Percentiles rank a stretch among this genome's conserved stretches.
These are phyloP conservation scores for Daedaleopsis nitida DNA, from an alignment of 768 basidiomycete genomes.

Conservation along the genomic window DNA sequence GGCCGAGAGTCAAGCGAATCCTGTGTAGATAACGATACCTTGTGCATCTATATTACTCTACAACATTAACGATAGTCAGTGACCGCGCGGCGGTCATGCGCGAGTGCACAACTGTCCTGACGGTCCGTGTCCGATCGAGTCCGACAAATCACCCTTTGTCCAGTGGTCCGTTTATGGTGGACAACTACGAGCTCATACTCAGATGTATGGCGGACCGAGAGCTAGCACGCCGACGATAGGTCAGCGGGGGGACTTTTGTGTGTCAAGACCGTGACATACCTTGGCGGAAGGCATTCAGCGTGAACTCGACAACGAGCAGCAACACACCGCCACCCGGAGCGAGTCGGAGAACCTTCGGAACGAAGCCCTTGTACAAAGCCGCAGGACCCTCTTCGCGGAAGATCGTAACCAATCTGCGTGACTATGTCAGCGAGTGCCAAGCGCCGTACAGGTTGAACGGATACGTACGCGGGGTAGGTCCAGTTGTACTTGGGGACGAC, in stretches of 20 bases:
- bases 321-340: constrained; percentile 96
- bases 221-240: constrained; percentile 7
- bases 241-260: not conserved
- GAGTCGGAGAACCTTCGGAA: constrained; percentile 92
- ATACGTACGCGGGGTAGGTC: constrained; percentile 80
- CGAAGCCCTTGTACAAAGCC: constrained; percentile 93
- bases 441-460: not conserved
- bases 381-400: constrained; percentile 83
- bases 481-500: constrained; percentile 89
- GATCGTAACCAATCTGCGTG: constrained; percentile 62
- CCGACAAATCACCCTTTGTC: not conserved
- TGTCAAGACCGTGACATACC: constrained; percentile 39
- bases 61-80: constrained; percentile 1
- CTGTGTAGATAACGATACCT: not conserved
- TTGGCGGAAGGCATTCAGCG: constrained; percentile 73
- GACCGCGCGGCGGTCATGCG: not conserved
- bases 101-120: not conserved
- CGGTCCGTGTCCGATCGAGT: not conserved
- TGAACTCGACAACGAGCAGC: constrained; percentile 90
- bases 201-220: constrained; percentile 32
- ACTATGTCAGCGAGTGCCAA: not conserved
- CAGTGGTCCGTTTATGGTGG: not conserved
- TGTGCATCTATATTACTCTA: constrained; percentile 9
- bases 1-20: too few relatives aligned
- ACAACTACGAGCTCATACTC: not conserved